Base-by-base conservation (phyloP, 129 eudicot genomes). In the Helichrysum umbraculigerum region DNA sequence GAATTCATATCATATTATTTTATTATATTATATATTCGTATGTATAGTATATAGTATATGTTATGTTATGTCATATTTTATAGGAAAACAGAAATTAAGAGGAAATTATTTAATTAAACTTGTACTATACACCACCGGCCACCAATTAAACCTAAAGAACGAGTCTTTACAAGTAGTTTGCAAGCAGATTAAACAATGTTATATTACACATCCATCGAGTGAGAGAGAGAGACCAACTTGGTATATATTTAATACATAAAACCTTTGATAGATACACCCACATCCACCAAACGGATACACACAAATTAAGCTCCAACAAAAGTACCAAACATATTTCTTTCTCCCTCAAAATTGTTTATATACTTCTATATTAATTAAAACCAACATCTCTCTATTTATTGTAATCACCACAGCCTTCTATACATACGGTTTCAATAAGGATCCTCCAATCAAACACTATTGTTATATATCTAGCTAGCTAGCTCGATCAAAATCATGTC, bases 401-500 rank as follows among this genome's bases (percentile, higher is more conserved):
- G 41, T 37, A 42, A 56, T 20, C 50, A 35, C 58, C 14, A 21
- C 62, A 50, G 11, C 16, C 37, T 56, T 77, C 61, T 41, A 14
- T 68, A 62, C 64, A 14, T 68, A 50, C 64, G 71, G 82, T 61
- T 67, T 15, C 16, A 35, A 41, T 25, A 25, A 4, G 51, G 19
- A 66, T 7, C n/a, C 65, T 54, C 20, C 15, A 15, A 41, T 51
- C 17, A 6, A 25, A 5, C 60, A 33, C 50, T 14, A 15, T 16
- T 8, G 22, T n/a, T 20, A 14, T 37, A 50, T 7, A 68, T 54
- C 68, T 41, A 63, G 20, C 20, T 71, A 1, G 16, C 68, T 41
- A 63, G 20, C 20, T 71, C 4, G 16, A 21, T 75, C 78, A 52
- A 73, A 50, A 76, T 41, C 79, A 89, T 89, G 96, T 78, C 96